A percentile compares a stretch with the other conserved stretches of the same genome.
These are phyloP conservation scores for Colletotrichum tabaci DNA, from an alignment of 2,329 filamentous ascomycete genomes.

Conservation along the genomic window DNA sequence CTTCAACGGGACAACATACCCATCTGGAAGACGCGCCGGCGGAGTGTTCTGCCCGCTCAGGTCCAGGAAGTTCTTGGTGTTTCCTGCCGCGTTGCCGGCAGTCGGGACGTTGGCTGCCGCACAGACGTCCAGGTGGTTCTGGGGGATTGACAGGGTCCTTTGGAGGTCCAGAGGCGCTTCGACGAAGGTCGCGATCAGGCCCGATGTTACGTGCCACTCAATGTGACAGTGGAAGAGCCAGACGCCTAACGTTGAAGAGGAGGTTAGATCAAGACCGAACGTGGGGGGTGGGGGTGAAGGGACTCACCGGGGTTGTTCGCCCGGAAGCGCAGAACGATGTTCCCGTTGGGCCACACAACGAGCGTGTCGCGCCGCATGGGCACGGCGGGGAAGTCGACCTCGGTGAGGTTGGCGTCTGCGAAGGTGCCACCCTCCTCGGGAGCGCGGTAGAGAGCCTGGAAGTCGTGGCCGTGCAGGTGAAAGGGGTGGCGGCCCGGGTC, in stretches of 20 bases:
- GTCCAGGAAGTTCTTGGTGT: conserved; percentile 75
- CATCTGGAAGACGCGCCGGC: conserved; percentile 71
- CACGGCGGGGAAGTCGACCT: conserved; percentile 63
- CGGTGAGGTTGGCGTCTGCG: conserved; percentile 60
- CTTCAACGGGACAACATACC: conserved; percentile 58
- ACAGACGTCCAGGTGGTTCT: conserved; percentile 72
- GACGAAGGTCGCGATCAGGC: conserved; percentile 76
- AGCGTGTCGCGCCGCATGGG: conserved; percentile 80
- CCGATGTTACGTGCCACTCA: conserved; percentile 81
- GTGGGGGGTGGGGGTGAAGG: conserved; percentile 20
- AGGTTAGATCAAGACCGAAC: neutral
- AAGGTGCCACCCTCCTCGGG: conserved; percentile 71
- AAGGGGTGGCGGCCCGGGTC: conserved; percentile 82
- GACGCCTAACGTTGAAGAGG: conserved; percentile 56
- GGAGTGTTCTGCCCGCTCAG: conserved; percentile 72
- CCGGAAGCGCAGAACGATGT: conserved; percentile 77
- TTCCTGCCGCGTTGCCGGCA: conserved; percentile 82
- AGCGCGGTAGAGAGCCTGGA: conserved; percentile 77
- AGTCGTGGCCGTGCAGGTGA: conserved; percentile 83
- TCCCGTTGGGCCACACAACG: conserved; percentile 75
- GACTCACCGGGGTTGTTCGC: conserved; percentile 75
- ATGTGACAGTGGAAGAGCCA: conserved; percentile 88
- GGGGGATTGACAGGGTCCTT: conserved; percentile 70
- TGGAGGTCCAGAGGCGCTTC: conserved; percentile 77
- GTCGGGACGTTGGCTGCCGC: conserved; percentile 64